phyloP scores from a whole-genome alignment of 257 asterid species.

The Scutellaria barbata region DNA sequence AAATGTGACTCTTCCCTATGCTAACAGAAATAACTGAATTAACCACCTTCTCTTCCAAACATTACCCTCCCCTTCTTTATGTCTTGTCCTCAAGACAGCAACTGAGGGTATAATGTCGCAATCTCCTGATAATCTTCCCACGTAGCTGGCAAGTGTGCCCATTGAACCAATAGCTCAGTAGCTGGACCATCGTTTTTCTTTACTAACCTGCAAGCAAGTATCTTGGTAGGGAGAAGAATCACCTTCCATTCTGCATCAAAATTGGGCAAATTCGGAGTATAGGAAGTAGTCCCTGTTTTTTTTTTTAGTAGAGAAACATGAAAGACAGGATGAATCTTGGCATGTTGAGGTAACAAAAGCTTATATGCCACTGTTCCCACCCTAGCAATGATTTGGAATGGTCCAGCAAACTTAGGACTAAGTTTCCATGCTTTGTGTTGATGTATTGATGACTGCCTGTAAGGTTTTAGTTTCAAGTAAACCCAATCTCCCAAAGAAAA shows the following conservation, averaged over 20 bases:
- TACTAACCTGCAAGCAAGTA: not conserved
- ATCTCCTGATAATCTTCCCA: not conserved
- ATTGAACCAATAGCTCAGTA: not conserved
- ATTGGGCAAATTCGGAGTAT: not conserved
- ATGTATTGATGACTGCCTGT: not conserved
- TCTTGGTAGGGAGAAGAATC: fast-evolving
- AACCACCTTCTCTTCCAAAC: not conserved
- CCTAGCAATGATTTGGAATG: not conserved
- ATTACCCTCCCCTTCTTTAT: not conserved
- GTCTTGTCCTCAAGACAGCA: not conserved
- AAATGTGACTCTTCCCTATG: no score
- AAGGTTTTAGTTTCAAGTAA: not conserved
- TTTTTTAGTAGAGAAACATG: not conserved
- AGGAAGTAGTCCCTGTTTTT: fast-evolving
- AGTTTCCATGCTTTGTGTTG: not conserved
- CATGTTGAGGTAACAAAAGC: not conserved
- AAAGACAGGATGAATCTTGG: slow-evolving; percentile 23
- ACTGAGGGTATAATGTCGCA: not conserved
- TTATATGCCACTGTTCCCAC: slow-evolving; percentile 2
- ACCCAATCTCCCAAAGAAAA: slow-evolving; percentile 21
- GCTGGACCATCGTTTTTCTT: not conserved
- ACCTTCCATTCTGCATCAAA: not conserved
- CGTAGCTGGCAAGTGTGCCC: slow-evolving; percentile 3
- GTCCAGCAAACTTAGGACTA: not conserved
- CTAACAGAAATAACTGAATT: no score